Evolutionary conservation across 2,329 filamentous ascomycete genomes (phyloP).

Genomic region (Orbilia blumenaviensis): DNA sequence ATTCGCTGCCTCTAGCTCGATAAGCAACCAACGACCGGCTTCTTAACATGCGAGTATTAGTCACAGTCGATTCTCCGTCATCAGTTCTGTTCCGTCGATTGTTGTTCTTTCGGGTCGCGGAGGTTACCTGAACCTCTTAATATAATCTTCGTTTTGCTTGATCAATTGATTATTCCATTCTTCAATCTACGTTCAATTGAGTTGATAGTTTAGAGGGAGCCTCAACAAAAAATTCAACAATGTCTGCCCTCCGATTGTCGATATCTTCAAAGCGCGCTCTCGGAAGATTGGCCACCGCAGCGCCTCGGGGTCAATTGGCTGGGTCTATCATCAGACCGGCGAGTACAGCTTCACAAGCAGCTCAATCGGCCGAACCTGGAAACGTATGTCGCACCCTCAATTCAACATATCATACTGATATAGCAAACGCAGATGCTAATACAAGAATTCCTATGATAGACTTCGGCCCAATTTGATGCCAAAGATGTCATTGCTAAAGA

Average conservation of each 20-base stretch:
- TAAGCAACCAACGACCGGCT: constrained; percentile 11
- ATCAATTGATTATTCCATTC: background rate
- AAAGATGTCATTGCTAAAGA: constrained; percentile 60
- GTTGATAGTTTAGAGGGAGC: background rate
- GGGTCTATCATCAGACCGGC: constrained; percentile 15
- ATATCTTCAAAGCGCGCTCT: constrained; percentile 16
- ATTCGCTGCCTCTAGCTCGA: background rate
- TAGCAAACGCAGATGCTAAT: background rate
- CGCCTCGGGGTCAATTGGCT: constrained; percentile 22
- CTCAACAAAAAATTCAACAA: background rate
- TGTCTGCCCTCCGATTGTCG: constrained; percentile 30
- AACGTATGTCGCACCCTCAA: constrained; percentile 1
- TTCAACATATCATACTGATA: background rate
- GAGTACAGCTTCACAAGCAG: constrained; percentile 24
- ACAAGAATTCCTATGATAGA: background rate
- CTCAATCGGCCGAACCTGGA: constrained; percentile 14
- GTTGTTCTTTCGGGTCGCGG: constrained; percentile 40
- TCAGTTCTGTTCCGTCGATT: constrained; percentile 31
- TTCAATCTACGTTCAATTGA: background rate
- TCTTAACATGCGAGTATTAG: constrained; percentile 43
- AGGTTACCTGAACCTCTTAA: constrained; percentile 38
- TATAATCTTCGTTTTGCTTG: background rate
- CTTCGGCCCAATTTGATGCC: constrained; percentile 19
- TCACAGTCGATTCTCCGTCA: constrained; percentile 25
- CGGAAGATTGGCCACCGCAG: constrained; percentile 26